These are phyloP conservation scores for Ogataea polymorpha DNA, from an alignment of 805 yeast genomes.

Conservation along the genomic window DNA sequence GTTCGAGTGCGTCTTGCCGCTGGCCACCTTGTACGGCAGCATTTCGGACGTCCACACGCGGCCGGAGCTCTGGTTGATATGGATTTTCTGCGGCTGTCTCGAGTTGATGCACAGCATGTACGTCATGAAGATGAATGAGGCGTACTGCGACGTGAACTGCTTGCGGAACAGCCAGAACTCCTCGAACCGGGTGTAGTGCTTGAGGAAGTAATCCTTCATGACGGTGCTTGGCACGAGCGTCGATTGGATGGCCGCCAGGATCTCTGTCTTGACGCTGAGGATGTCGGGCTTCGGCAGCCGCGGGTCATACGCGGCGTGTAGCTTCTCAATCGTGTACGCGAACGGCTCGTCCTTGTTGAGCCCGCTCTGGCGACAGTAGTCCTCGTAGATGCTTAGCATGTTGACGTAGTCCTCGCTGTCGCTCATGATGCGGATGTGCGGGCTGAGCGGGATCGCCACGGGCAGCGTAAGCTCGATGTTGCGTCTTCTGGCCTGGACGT, in stretches of 20 bases:
- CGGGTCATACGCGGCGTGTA: slow-evolving; percentile 91
- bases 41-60: slow-evolving; percentile 92
- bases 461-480: slow-evolving; percentile 84
- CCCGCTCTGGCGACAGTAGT: slow-evolving; percentile 68
- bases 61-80: slow-evolving; percentile 78
- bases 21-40: slow-evolving; percentile 82
- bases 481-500: slow-evolving; percentile 86
- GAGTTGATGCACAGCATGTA: slow-evolving; percentile 91
- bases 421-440: slow-evolving; percentile 85
- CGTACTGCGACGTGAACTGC: slow-evolving; percentile 92
- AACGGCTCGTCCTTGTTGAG: slow-evolving; percentile 87
- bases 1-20: slow-evolving; percentile 40
- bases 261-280: slow-evolving; percentile 84
- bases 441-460: slow-evolving; percentile 88
- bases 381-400: slow-evolving; percentile 83
- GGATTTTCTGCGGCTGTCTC: slow-evolving; percentile 91
- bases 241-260: slow-evolving; percentile 85
- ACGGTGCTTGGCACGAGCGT: slow-evolving; percentile 82
- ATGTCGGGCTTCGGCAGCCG: slow-evolving; percentile 91
- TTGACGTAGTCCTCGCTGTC: slow-evolving; percentile 77
- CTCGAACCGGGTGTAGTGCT: slow-evolving; percentile 71
- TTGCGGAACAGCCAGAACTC: slow-evolving; percentile 97
- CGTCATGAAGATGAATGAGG: slow-evolving; percentile 87
- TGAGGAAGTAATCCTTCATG: slow-evolving; percentile 72
- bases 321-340: slow-evolving; percentile 77